A percentile compares a stretch with the other conserved stretches of the same genome.
Evolutionary conservation across 371 early-diverging fungal species (phyloP).

Genomic region (Caulochytrium protostelioides): DNA sequence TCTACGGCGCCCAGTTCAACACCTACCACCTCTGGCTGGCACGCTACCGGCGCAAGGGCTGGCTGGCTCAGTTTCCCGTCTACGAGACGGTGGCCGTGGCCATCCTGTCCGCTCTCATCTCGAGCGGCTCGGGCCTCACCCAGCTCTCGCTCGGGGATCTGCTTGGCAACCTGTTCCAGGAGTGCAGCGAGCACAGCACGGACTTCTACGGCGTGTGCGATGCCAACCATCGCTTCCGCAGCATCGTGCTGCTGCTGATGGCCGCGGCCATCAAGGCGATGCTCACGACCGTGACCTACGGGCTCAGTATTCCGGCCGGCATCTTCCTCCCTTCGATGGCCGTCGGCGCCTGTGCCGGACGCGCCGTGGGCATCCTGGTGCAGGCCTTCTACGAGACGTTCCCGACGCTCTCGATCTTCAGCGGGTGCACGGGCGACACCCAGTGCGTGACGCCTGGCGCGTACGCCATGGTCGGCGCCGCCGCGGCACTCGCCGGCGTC

Average conservation of each 20-base stretch:
- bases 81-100: constrained; percentile 50
- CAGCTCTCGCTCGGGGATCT: constrained; percentile 47
- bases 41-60: background rate
- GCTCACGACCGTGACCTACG: constrained; percentile 56
- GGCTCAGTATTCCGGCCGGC: constrained; percentile 66
- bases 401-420: constrained; percentile 8
- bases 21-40: constrained; percentile 47
- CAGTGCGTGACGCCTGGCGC: constrained; percentile 63
- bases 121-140: constrained; percentile 57
- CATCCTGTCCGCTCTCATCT: constrained; percentile 44
- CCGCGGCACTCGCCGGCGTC: constrained; percentile 56
- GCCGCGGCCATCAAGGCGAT: constrained; percentile 41
- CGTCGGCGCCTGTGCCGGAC: constrained; percentile 71
- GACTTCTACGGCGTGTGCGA: too few relatives aligned
- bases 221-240: constrained; percentile 7
- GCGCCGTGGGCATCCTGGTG: constrained; percentile 71
- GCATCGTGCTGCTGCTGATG: constrained; percentile 21
- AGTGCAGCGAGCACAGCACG: too few relatives aligned
- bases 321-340: constrained; percentile 80
- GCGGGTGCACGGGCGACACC: constrained; percentile 24
- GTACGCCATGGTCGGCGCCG: constrained; percentile 74
- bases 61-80: constrained; percentile 20
- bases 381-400: constrained; percentile 35
- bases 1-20: constrained; percentile 73
- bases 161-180: constrained; percentile 52